Base-by-base conservation (phyloP, 495 filamentous ascomycete species). In the Tuber magnatum region DNA sequence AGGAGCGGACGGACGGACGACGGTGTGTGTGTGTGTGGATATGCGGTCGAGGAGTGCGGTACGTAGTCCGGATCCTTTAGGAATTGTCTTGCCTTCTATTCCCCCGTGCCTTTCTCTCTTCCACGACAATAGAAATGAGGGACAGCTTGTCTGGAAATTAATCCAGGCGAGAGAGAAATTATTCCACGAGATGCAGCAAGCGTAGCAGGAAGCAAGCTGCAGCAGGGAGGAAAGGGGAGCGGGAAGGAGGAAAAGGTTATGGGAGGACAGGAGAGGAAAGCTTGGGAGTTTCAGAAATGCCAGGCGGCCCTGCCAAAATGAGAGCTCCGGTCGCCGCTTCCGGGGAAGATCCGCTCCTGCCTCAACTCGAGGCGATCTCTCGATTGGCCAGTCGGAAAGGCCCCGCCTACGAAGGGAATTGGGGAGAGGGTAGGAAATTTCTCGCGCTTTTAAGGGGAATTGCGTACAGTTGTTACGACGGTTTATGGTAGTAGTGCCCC, bases 231-330 rank as follows among this genome's bases (percentile, higher is more conserved):
- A 35, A 32, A 65, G 35, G 14, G 28, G 28, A 65, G 56, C 28
- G 56, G 28, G 56, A 65, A 65, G 28, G 56, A 65, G 56, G 56
- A 28, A 65, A 65, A 65, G 28, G 56, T 65, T 7, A 65, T 35
- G 28, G 56, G 51, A 7, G 28, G 56, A 16, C 51, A 65, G 56
- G 56, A 65, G 28, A 65, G 56, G 56, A 2, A 35, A 65, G 56
- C 56, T 65, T 65, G 56, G 56, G 56, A 65, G 56, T 65, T 65
- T 65, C 56, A 65, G 56, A 65, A 65, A 65, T 28, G 56, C 28
- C 56, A 35, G 56, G 56, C 56, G 56, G 56, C 56, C 56, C 56
- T 65, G 56, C 56, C 28, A 35, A 65, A 65, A 65, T 65, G 10
- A 65, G 56, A 65, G 56, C 56, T 65, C 56, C 56, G 32, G 56